Conservation (phyloP, 805 yeast genomes). For the Naumovozyma dairenensis region DNA sequence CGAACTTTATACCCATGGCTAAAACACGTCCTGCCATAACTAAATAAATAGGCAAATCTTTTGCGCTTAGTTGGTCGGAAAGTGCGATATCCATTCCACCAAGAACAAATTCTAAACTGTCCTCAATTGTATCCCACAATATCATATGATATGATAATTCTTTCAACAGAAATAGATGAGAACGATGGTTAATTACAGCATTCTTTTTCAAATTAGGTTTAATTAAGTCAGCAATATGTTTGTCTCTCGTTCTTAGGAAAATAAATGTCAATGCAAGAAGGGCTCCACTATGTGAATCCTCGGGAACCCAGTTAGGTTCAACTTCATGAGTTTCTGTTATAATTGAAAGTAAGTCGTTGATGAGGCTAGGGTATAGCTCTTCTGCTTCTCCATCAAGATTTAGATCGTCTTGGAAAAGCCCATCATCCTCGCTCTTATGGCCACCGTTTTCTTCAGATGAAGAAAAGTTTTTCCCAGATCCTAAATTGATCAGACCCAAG, state of each 20-base stretch:
- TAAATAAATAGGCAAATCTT: slow-evolving; percentile 51
- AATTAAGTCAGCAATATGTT: slow-evolving; percentile 43
- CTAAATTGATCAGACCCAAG: slow-evolving; percentile 74
- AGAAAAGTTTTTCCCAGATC: no score
- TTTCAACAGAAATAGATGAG: slow-evolving; percentile 63
- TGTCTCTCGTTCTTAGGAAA: slow-evolving; percentile 57
- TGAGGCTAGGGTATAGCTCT: no score
- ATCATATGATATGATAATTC: slow-evolving; percentile 56
- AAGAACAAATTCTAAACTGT: slow-evolving; percentile 26
- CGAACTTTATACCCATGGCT: slow-evolving; percentile 65
- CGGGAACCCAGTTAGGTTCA: slow-evolving; percentile 25
- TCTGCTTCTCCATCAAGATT: slow-evolving; percentile 3
- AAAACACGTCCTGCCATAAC: slow-evolving; percentile 66
- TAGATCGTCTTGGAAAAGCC: slow-evolving; percentile 1
- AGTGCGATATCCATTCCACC: slow-evolving; percentile 6
- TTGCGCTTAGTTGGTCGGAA: slow-evolving; percentile 38
- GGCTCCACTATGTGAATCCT: slow-evolving; percentile 51
- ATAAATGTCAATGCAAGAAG: slow-evolving; percentile 66
- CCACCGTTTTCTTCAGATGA: neutral
- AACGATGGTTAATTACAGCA: slow-evolving; percentile 44
- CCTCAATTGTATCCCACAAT: slow-evolving; percentile 58
- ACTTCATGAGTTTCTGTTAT: slow-evolving; percentile 13
- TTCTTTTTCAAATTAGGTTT: slow-evolving; percentile 51
- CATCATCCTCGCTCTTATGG: neutral
- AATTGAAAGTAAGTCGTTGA: slow-evolving; percentile 11